These are phyloP conservation scores for Harringtonia lauricola DNA, from an alignment of 2,329 filamentous ascomycete genomes.

Conservation along the genomic window DNA sequence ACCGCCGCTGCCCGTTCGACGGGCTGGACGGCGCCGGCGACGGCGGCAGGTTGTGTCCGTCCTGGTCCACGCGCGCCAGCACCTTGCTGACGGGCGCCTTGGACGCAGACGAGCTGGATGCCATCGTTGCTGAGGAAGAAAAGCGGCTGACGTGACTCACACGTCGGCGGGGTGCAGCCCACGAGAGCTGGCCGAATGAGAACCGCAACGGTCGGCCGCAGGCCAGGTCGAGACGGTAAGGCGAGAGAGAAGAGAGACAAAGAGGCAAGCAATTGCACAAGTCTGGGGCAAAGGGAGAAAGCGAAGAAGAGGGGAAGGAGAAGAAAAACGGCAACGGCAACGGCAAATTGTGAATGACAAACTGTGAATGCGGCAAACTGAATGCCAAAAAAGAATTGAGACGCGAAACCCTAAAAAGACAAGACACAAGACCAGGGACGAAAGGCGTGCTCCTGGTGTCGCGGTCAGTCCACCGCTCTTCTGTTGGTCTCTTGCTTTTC, in stretches of 20 bases:
- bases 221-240: not conserved
- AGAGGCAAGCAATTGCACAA: not conserved
- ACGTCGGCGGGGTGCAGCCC: too few relatives aligned
- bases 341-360: not conserved
- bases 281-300: too few relatives aligned
- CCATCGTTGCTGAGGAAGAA: not conserved
- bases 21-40: conserved; percentile 91
- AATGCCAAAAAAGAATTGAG: not conserved
- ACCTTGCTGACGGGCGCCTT: conserved; percentile 29
- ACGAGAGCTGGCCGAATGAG: too few relatives aligned
- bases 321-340: not conserved
- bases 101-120: not conserved
- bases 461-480: not conserved
- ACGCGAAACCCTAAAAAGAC: not conserved
- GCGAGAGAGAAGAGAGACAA: not conserved
- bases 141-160: too few relatives aligned
- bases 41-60: conserved; percentile 76
- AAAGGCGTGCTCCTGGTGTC: conserved; percentile 2
- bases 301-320: not conserved
- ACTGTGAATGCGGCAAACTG: not conserved
- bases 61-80: conserved; percentile 58
- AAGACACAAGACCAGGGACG: not conserved
- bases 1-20: conserved; percentile 66
- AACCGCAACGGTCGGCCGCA: not conserved
- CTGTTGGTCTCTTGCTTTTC: not conserved